phyloP scores from a whole-genome alignment of 176 grass and related monocot genomes.

The Cenchrus americanus region DNA sequence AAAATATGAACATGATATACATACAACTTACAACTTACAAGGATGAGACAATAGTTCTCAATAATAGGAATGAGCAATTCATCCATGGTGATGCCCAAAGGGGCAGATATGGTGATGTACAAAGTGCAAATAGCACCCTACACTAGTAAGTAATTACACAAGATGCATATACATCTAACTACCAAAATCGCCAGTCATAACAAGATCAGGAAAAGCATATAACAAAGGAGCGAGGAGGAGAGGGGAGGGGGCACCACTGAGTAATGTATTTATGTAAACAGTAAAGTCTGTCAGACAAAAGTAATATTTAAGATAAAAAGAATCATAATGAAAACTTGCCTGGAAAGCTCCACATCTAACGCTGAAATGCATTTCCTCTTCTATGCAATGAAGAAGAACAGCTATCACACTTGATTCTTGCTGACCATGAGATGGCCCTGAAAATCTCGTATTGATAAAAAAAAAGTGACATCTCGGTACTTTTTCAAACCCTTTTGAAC shows the following conservation, averaged over 20 bases:
- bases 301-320: conserved; percentile 19
- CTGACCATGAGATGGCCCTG: conserved; percentile 49
- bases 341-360: conserved; percentile 83
- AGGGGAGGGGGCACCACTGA: neutral
- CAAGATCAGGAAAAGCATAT: conserved; percentile 29
- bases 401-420: conserved; percentile 55
- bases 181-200: neutral
- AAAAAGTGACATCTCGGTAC: conserved; percentile 37
- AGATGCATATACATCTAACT: too few species aligned
- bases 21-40: neutral
- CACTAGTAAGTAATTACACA: too few species aligned
- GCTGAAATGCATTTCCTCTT: conserved; percentile 64
- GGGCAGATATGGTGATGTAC: too few species aligned
- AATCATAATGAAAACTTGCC: conserved; percentile 48
- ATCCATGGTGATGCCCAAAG: too few species aligned
- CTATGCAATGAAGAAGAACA: conserved; percentile 69
- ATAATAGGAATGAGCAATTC: too few species aligned
- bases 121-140: too few species aligned
- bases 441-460: conserved; percentile 44
- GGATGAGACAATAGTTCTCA: neutral
- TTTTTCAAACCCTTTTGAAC: conserved; percentile 37
- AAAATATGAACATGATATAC: conserved; percentile 2
- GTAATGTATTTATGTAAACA: conserved; percentile 4
- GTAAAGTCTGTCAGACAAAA: conserved; percentile 19
- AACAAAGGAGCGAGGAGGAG: neutral